phyloP scores from a whole-genome alignment of 2,329 filamentous ascomycete species.

The Seiridium cupressi region DNA sequence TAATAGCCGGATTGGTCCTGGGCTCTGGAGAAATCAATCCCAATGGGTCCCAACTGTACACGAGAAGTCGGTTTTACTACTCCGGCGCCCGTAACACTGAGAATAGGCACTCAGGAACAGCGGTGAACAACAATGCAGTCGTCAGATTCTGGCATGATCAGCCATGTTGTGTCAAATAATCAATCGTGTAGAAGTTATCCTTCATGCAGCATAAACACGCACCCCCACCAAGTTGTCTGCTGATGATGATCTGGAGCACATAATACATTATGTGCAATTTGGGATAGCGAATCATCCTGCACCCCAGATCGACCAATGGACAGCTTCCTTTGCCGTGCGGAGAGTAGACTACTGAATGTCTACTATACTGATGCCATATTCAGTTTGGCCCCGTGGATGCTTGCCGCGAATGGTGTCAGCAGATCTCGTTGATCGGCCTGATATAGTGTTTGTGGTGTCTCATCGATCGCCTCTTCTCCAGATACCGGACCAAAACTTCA shows the following conservation, averaged over 20 bases:
- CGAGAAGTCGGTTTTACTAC: too few species aligned
- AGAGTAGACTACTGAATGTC: not conserved
- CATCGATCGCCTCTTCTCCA: not conserved
- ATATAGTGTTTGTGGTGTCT: not conserved
- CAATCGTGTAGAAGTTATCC: not conserved
- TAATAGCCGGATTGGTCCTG: too few species aligned
- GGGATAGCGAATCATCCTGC: too few species aligned
- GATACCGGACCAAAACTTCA: too few species aligned
- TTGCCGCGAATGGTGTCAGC: not conserved
- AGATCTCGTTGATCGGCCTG: not conserved
- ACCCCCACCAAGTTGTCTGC: too few species aligned
- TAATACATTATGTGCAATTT: too few species aligned
- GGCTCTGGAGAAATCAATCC: too few species aligned
- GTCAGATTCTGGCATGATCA: not conserved
- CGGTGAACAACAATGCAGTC: not conserved
- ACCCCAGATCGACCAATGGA: too few species aligned
- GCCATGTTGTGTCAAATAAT: not conserved
- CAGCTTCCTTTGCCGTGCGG: too few species aligned
- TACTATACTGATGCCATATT: not conserved
- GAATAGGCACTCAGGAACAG: not conserved
- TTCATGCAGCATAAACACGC: not conserved
- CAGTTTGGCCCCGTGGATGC: not conserved
- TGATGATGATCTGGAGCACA: too few species aligned
- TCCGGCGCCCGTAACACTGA: too few species aligned
- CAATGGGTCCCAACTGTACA: too few species aligned